Evolutionary conservation across 202 grass and related monocot species (phyloP), one percentile per base, ranked within the genome.

Genomic region (Musa balbisiana): DNA sequence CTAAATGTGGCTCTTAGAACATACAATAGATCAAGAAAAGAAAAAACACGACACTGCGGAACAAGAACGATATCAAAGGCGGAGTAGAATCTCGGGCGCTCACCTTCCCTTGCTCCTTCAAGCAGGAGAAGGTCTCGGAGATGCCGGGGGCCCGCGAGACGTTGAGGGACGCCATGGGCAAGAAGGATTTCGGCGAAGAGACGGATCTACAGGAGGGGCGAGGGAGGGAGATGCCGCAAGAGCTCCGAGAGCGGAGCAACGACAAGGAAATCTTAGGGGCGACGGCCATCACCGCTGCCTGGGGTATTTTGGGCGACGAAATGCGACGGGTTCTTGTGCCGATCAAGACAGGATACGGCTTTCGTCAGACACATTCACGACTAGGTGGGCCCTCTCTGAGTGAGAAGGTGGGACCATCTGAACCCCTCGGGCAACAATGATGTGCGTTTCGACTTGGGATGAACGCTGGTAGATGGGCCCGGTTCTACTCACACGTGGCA

Each of bases 51-150:
- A 85, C 43, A 43, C 3, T 16, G 52, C 53, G 21, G 65, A 71
- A 62, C 50, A 68, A 2, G 0, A 2, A 53, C 13, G 53, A 51
- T 43, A 43, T 43, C 62, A 22, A 56, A 4, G 21, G 52, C 14
- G 26, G 9, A 33, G 43, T 1, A 53, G 62, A 66, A 29, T 2
- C 19, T 2, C 33, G 33, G n/a, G 21, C 8, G 21, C 80, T 78
- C 24, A 93, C 94, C 88, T 92, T 98, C 21, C 94, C 94, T 83
- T 85, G 81, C 73, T 82, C 81, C 85, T 53, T 91, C 74, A 98
- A 87, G 49, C 83, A 85, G 60, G 91, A 78, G 84, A 98, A 98
- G 9, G 91, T 92, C 49, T 90, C 86, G 9, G 94, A 93, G 85
- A 98, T 98, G 62, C 63, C 67, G 70, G 59, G 69, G 76, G 68